These are phyloP conservation scores for Ogataea dorogensis DNA, from an alignment of 805 yeast genomes.

Conservation along the genomic window DNA sequence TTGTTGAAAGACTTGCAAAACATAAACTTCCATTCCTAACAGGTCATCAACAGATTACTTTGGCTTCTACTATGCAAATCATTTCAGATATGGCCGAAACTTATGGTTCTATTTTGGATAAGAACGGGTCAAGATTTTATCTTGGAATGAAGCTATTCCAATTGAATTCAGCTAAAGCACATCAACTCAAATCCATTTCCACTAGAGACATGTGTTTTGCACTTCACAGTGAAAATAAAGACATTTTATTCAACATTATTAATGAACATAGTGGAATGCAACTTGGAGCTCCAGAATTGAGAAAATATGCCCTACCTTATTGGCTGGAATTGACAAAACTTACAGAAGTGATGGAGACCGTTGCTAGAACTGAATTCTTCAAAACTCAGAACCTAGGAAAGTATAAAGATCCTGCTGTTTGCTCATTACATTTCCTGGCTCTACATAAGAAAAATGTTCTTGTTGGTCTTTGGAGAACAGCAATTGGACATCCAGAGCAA, in stretches of 20 bases:
- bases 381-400: constrained; percentile 39
- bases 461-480: constrained; percentile 79
- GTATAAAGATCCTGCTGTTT: constrained; percentile 65
- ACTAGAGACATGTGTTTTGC: constrained; percentile 91
- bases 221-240: constrained; percentile 75
- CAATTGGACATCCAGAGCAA: constrained; percentile 74
- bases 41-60: constrained; percentile 87
- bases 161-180: constrained; percentile 35
- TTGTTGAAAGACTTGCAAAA: constrained; percentile 60
- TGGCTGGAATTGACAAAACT: constrained; percentile 61
- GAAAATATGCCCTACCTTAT: constrained; percentile 61
- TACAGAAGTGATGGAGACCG: constrained; percentile 54
- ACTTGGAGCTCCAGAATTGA: constrained; percentile 60
- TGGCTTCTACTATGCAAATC: constrained; percentile 67
- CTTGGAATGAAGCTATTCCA: constrained; percentile 69
- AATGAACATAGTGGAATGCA: constrained; percentile 41
- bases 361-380: constrained; percentile 70
- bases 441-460: constrained; percentile 73
- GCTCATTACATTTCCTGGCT: constrained; percentile 77
- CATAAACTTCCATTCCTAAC: constrained; percentile 76
- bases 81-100: constrained; percentile 52
- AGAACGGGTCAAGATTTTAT: constrained; percentile 68
- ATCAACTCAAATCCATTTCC: constrained; percentile 41
- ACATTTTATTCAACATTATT: constrained; percentile 53
- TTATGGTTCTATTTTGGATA: constrained; percentile 46